Evolutionary conservation across 2,329 filamentous ascomycete species (phyloP), one percentile per base, ranked within the genome.

Genomic region (Penicillium paneum): DNA sequence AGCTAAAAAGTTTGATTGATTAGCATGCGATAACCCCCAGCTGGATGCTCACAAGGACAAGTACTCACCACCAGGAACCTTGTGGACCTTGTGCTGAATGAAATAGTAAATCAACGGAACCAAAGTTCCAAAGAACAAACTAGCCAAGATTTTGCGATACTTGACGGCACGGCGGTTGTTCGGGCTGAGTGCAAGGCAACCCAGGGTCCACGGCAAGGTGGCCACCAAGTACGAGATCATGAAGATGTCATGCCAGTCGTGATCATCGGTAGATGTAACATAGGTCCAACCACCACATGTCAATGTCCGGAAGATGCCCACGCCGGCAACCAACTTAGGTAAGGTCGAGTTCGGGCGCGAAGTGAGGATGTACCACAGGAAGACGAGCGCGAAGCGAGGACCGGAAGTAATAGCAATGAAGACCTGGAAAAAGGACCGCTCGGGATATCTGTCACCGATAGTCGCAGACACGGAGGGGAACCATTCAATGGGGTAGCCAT

Each of bases 201-300:
- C 94, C 44, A 91, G 74, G 2, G 93, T 99, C 94, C 94, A 99
- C 2, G 94, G 94, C 50, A 99, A 80, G 3, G 94, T 97, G 32
- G 91, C 89, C 42, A 99, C 87, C 52, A 99, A 81, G 74, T 99
- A 99, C 13, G 91, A 95, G 64, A 99, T 97, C 94, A 99, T 99
- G 73, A 99, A 93, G 59, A 97, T 93, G 69, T 99, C 94, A 73
- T 99, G 94, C 92, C 91, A 97, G 74, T 96, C 86, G 74, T 99
- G 94, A 72, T 97, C 91, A 71, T 99, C 94, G 40, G 94, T 99
- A 58, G 94, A 97, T 26, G 94, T 99, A 58, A 99, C 86, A 74
- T 97, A 99, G 49, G 94, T 97, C 93, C 94, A 99, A 55, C 94
- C 94, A 65, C 93, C 94, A 69, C 94, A 99, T 4, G 91, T 96